Percentiles rank a stretch among this genome's conserved stretches.
These are phyloP conservation scores for Pezizomycotina sp. DNA, from an alignment of 2,329 filamentous ascomycete species.

Conservation along the genomic window DNA sequence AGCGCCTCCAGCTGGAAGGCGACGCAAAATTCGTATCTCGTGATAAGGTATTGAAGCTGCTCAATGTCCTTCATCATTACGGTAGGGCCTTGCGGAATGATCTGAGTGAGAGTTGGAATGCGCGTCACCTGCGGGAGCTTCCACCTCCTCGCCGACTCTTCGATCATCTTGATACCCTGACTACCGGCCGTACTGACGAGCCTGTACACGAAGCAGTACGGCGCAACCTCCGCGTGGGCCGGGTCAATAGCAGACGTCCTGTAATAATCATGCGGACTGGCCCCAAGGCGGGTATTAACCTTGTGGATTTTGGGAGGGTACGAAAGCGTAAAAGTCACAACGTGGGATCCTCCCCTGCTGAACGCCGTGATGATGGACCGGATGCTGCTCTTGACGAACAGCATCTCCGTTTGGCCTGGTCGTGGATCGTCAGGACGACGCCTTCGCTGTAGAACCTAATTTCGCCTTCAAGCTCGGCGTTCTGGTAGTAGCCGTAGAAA, in stretches of 20 bases:
- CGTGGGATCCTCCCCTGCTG: too few species aligned
- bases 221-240: conserved; percentile 30
- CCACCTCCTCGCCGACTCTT: conserved; percentile 22
- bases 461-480: too few species aligned
- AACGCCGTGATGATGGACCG: too few species aligned
- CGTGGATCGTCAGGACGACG: too few species aligned
- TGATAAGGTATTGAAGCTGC: conserved; percentile 24
- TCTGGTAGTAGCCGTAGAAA: too few species aligned
- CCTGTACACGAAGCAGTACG: conserved; percentile 38
- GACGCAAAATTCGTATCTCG: conserved; percentile 36
- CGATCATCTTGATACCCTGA: conserved; percentile 25
- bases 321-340: too few species aligned
- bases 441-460: too few species aligned
- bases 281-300: too few species aligned
- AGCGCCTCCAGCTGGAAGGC: conserved; percentile 48
- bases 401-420: too few species aligned
- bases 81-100: conserved; percentile 17
- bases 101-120: conserved; percentile 11
- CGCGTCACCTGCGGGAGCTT: conserved; percentile 27
- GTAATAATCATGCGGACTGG: too few species aligned
- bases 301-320: too few species aligned
- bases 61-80: conserved; percentile 28
- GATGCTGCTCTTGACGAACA: too few species aligned
- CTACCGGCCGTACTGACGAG: conserved; percentile 26
- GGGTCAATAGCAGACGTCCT: conserved; percentile 29